phyloP scores from a whole-genome alignment of 306 rosid species.

The Luffa aegyptiaca region DNA sequence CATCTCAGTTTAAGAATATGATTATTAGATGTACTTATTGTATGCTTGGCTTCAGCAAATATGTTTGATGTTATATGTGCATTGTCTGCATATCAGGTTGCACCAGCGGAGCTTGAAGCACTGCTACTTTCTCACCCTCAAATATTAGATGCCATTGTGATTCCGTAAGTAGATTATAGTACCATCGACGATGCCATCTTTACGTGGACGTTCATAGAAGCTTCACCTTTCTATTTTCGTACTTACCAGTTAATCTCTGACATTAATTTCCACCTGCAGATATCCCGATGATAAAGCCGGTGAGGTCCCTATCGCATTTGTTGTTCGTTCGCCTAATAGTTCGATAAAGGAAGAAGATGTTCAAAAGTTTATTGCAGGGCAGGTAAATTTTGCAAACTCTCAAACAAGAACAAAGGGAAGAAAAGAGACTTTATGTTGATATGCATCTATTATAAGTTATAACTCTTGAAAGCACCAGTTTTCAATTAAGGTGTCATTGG shows the following conservation, averaged over 20 bases:
- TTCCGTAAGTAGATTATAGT: conserved; percentile 27
- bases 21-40: not conserved
- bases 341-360: conserved; percentile 23
- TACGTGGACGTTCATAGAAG: not conserved
- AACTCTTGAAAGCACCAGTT: not conserved
- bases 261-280: conserved; percentile 20
- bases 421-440: not conserved
- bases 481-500: not conserved
- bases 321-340: conserved; percentile 32
- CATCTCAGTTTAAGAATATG: not conserved
- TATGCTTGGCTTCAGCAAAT: not conserved
- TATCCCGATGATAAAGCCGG: conserved; percentile 41
- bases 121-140: conserved; percentile 32
- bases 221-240: not conserved
- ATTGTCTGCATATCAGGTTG: conserved; percentile 22
- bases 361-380: conserved; percentile 23
- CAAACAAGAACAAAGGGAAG: not conserved
- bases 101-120: conserved; percentile 47
- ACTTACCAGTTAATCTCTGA: not conserved
- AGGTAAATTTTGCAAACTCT: conserved; percentile 16
- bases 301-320: conserved; percentile 44
- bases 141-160: conserved; percentile 32
- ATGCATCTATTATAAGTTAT: not conserved
- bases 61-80: not conserved
- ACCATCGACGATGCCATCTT: not conserved